Evolutionary conservation across 179 eudicot species (phyloP).

Genomic region (Beta macrorhiza): DNA sequence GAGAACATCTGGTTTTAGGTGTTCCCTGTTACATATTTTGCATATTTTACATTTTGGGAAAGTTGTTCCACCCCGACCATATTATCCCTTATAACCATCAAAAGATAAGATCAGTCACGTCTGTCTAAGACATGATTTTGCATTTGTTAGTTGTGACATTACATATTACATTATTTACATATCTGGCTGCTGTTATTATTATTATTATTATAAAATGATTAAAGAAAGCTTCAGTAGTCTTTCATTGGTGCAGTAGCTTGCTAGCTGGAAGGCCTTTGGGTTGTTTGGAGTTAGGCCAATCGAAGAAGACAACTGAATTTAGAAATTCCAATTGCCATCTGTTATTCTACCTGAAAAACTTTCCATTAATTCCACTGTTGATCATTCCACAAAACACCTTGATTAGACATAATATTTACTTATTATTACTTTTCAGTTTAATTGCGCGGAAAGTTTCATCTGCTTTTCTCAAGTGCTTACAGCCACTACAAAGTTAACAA

Average conservation of each 20-base stretch:
- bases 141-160: neutral
- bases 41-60: no score
- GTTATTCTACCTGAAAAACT: neutral
- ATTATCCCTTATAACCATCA: neutral
- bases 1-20: no score
- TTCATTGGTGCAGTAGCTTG: neutral
- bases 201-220: neutral
- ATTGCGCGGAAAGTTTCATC: neutral
- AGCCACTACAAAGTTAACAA: neutral
- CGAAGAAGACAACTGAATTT: neutral
- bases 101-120: neutral
- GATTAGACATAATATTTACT: neutral
- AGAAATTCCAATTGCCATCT: conserved; percentile 1
- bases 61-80: neutral
- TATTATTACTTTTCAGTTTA: neutral
- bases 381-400: neutral
- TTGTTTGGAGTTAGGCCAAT: conserved; percentile 8
- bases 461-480: neutral
- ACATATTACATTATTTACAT: neutral
- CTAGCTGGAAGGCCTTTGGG: neutral
- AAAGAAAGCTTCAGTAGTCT: neutral
- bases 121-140: neutral
- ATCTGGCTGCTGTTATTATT: neutral
- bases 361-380: neutral
- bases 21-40: no score